phyloP scores from a whole-genome alignment of 257 asterid species.

The Solanum pinnatisectum region DNA sequence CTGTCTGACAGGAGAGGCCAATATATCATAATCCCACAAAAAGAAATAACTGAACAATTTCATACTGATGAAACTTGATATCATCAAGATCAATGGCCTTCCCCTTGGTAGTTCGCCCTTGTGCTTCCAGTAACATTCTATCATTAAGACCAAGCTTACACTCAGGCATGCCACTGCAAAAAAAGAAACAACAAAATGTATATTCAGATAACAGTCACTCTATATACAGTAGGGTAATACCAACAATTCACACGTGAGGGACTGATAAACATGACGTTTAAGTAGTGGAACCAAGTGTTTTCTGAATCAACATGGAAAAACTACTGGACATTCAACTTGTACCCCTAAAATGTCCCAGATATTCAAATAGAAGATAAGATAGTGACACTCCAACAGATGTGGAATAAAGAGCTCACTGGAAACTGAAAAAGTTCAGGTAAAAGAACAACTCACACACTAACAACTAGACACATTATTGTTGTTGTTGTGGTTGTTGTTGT shows the following conservation, averaged over 20 bases:
- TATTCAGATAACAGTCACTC: neutral
- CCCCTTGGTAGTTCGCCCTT: constrained; percentile 91
- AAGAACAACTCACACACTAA: neutral
- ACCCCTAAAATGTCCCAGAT: neutral
- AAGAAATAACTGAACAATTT: neutral
- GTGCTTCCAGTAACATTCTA: constrained; percentile 92
- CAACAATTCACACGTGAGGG: neutral
- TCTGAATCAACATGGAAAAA: neutral
- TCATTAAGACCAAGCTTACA: constrained; percentile 99
- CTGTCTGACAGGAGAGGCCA: neutral
- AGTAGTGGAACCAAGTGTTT: neutral
- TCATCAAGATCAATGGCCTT: constrained; percentile 97
- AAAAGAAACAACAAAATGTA: neutral
- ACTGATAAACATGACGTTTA: neutral
- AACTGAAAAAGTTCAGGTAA: neutral
- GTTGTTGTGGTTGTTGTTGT: neutral
- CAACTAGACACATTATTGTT: neutral
- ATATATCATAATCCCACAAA: constrained; percentile 1
- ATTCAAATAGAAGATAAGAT: neutral
- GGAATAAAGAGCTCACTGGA: neutral
- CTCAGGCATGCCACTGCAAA: constrained; percentile 99
- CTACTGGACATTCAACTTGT: neutral
- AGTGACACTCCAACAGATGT: neutral
- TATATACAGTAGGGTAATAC: neutral
- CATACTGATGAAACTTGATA: constrained; percentile 99